Evolutionary conservation across 768 basidiomycete species (phyloP).

Genomic region (Pleurotus djamor): DNA sequence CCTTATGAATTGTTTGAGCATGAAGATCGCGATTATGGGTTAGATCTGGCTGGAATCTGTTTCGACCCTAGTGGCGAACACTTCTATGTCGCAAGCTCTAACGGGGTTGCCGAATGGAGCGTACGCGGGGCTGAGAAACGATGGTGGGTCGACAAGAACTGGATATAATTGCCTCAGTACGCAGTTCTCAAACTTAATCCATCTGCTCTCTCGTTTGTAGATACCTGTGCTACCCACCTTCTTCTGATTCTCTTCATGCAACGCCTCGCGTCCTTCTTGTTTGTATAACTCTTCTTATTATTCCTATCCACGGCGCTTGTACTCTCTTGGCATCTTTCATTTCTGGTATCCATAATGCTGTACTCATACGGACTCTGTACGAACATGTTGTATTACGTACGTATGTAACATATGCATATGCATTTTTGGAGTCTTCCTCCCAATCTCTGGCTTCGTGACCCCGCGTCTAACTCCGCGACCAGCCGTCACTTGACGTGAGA

Average conservation of each 20-base stretch:
- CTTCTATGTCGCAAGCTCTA: constrained; percentile 66
- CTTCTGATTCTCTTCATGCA: background rate
- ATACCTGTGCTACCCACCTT: background rate
- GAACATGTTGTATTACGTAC: background rate
- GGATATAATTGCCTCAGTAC: constrained; percentile 26
- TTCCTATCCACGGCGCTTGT: background rate
- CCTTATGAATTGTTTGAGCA: constrained; percentile 1
- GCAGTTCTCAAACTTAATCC: background rate
- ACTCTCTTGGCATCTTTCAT: background rate
- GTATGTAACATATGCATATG: background rate
- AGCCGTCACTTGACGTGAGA: background rate
- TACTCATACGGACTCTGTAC: constrained; percentile 5
- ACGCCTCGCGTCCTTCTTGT: background rate
- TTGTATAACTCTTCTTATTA: background rate
- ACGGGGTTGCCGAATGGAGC: constrained; percentile 75
- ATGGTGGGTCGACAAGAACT: constrained; percentile 62
- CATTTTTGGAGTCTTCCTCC: background rate
- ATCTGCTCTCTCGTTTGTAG: background rate
- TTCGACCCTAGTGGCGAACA: constrained; percentile 70
- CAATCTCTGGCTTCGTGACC: background rate
- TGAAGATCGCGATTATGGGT: constrained; percentile 19
- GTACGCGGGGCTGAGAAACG: constrained; percentile 69
- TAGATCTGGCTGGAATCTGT: constrained; percentile 68
- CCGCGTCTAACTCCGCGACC: constrained; percentile 2
- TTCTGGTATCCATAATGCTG: background rate